Conservation (phyloP, 1,284 basidiomycete genomes). For the Pyrrhoderma noxium region DNA sequence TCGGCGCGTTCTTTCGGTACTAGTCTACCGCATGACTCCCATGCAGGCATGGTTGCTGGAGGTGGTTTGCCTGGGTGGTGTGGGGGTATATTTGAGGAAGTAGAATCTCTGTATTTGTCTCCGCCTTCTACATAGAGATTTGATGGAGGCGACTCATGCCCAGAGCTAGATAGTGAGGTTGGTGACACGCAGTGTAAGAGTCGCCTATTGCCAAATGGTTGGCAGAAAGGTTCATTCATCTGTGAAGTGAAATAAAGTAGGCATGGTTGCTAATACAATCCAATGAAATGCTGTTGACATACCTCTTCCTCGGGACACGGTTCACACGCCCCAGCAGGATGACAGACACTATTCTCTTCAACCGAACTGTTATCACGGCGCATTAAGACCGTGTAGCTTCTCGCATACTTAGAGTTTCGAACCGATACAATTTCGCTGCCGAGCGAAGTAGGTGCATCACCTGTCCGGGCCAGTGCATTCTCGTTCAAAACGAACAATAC, state of each 20-base stretch:
- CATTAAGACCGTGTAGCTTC: no score
- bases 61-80: conserved; percentile 29
- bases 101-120: conserved; percentile 17
- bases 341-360: conserved; percentile 41
- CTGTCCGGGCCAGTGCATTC: no score
- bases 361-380: not conserved
- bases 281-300: conserved; percentile 5
- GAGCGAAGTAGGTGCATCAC: no score
- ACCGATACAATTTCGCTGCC: no score
- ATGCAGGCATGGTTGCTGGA: conserved; percentile 61
- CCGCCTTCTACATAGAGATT: conserved; percentile 15
- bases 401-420: no score
- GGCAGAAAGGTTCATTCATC: conserved; percentile 82
- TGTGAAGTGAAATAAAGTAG: conserved; percentile 26
- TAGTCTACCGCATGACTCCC: conserved; percentile 86
- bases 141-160: conserved; percentile 11
- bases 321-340: conserved; percentile 75
- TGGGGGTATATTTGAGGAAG: conserved; percentile 21
- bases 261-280: not conserved
- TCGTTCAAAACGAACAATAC: no score
- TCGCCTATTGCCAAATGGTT: conserved; percentile 84
- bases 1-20: conserved; percentile 69
- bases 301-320: conserved; percentile 78
- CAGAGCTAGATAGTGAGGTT: conserved; percentile 23
- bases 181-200: conserved; percentile 64